Percentiles rank a stretch among this genome's conserved stretches.
These are phyloP conservation scores for Aspergillus melleus DNA, from an alignment of 2,329 filamentous ascomycete genomes.

Conservation along the genomic window DNA sequence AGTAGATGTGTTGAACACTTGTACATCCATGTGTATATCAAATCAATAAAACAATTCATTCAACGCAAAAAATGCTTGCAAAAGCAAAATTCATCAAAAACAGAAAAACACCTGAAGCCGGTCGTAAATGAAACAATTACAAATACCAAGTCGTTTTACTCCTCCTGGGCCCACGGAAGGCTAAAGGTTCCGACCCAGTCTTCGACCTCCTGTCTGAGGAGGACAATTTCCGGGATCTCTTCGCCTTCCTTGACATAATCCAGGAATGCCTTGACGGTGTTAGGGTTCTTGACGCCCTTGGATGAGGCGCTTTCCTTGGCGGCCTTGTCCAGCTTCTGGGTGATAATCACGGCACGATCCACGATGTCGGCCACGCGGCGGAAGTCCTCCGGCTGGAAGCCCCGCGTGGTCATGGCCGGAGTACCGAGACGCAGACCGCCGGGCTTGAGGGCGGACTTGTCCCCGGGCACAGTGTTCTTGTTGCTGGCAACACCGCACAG, in stretches of 20 bases:
- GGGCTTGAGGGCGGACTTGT: constrained; percentile 88
- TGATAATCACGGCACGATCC: constrained; percentile 77
- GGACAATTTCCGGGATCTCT: constrained; percentile 78
- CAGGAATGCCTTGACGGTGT: constrained; percentile 99
- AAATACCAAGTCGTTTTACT: constrained; percentile 26
- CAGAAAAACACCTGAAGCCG: constrained; percentile 12
- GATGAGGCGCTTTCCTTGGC: constrained; percentile 72
- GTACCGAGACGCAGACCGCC: constrained; percentile 93
- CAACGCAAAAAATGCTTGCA: too few species aligned
- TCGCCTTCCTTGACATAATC: constrained; percentile 79
- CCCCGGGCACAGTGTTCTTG: constrained; percentile 97
- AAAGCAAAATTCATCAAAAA: neutral
- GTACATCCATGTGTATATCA: constrained; percentile 19
- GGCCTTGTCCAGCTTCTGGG: constrained; percentile 71
- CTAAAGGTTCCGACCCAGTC: constrained; percentile 88
- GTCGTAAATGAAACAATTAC: neutral
- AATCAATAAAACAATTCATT: neutral
- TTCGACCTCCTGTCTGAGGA: constrained; percentile 85
- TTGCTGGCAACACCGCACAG: constrained; percentile 95
- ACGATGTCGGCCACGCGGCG: constrained; percentile 81
- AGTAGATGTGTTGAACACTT: constrained; percentile 16
- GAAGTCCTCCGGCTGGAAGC: constrained; percentile 89
- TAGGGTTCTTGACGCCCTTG: constrained; percentile 86
- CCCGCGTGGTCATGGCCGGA: constrained; percentile 95
- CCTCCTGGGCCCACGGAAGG: constrained; percentile 73